A percentile compares a stretch with the other conserved stretches of the same genome.
Conservation (phyloP, 2,329 filamentous ascomycete genomes). For the Epichloe elymi region DNA sequence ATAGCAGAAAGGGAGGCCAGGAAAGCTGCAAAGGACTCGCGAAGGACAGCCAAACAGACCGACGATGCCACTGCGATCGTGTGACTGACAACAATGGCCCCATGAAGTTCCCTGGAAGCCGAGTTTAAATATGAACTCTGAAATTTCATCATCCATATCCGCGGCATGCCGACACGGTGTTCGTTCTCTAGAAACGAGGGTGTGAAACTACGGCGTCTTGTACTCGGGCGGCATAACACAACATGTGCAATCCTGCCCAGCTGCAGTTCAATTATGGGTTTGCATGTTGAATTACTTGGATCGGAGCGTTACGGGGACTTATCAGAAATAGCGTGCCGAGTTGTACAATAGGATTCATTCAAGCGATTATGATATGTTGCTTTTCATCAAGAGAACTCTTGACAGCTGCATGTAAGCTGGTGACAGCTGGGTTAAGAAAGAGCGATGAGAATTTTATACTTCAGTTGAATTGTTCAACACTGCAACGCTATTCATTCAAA, state of each 20-base stretch:
- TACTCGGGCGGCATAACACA: no score
- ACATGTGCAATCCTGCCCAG: background rate
- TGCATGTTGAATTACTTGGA: background rate
- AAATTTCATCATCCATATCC: background rate
- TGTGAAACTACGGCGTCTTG: background rate
- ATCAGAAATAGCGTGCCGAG: background rate
- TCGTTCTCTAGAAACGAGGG: background rate
- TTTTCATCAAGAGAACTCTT: background rate
- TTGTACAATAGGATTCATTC: background rate
- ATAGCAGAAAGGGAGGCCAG: conserved; percentile 40
- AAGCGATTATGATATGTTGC: background rate
- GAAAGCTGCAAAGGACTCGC: conserved; percentile 43
- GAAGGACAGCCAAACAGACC: conserved; percentile 26
- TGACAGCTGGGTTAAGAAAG: background rate
- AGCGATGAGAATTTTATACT: background rate
- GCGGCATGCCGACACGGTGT: no score
- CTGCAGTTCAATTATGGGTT: background rate
- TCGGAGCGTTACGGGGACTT: background rate
- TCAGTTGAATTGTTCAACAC: background rate
- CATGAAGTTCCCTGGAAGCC: background rate
- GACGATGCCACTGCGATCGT: conserved; percentile 7
- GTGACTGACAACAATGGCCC: background rate
- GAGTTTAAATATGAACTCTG: background rate
- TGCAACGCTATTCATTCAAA: background rate
- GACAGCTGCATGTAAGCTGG: background rate